A percentile compares a stretch with the other conserved stretches of the same genome.
phyloP scores from a whole-genome alignment of 2,329 filamentous ascomycete species.

The Cladosporium sp. region DNA sequence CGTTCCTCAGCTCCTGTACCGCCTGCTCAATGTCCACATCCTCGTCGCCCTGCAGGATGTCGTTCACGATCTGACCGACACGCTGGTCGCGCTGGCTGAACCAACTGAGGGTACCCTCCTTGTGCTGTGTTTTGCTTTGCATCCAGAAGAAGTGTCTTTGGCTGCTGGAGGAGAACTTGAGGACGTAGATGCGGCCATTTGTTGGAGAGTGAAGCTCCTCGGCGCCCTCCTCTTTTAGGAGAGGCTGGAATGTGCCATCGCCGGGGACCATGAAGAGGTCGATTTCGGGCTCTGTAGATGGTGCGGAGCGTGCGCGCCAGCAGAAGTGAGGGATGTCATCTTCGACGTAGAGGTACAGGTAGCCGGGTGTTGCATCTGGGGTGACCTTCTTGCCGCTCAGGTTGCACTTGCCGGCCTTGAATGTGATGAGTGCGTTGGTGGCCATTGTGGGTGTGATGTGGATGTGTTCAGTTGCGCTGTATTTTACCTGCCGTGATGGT shows the following conservation, averaged over 20 bases:
- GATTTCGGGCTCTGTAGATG: slow-evolving; percentile 72
- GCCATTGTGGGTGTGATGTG: slow-evolving; percentile 62
- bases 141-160: slow-evolving; percentile 95
- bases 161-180: slow-evolving; percentile 92
- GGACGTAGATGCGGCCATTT: slow-evolving; percentile 86
- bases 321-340: slow-evolving; percentile 97
- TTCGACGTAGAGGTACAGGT: slow-evolving; percentile 88
- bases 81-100: slow-evolving; percentile 84
- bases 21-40: slow-evolving; percentile 77
- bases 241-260: slow-evolving; percentile 80
- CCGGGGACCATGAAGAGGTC: slow-evolving; percentile 92
- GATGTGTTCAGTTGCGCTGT: not conserved
- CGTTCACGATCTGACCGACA: slow-evolving; percentile 83
- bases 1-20: slow-evolving; percentile 60
- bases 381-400: slow-evolving; percentile 63
- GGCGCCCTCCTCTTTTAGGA: slow-evolving; percentile 41
- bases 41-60: slow-evolving; percentile 75
- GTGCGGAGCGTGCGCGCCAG: slow-evolving; percentile 79
- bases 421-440: slow-evolving; percentile 82
- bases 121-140: slow-evolving; percentile 82
- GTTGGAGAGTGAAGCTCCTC: slow-evolving; percentile 64
- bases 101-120: slow-evolving; percentile 68
- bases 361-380: slow-evolving; percentile 72
- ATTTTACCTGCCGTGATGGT: not conserved
- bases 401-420: slow-evolving; percentile 91